phyloP scores from a whole-genome alignment of 1,139 yeast genomes.

The Hemisphaericaspora xylanilytica region DNA sequence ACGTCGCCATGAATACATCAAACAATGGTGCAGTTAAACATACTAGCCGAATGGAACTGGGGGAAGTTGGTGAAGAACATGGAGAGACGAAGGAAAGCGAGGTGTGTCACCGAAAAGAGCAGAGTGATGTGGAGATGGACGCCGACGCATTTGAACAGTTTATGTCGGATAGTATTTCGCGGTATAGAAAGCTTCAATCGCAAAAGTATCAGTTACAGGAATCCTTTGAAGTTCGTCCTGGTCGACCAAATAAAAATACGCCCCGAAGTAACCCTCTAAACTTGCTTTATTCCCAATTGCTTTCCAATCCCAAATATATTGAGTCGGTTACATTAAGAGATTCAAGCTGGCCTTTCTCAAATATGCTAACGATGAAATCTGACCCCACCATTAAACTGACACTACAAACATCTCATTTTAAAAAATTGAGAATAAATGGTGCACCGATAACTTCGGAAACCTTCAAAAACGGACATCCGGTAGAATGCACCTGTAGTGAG shows the following conservation, averaged over 20 bases:
- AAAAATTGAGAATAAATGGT: conserved; percentile 44
- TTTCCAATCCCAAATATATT: conserved; percentile 14
- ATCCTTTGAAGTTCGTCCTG: conserved; percentile 8
- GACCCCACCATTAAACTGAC: conserved; percentile 40
- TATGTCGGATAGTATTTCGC: conserved; percentile 33
- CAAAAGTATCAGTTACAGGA: conserved; percentile 13
- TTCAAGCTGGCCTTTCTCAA: conserved; percentile 12
- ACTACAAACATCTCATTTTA: conserved; percentile 39
- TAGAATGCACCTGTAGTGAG: conserved; percentile 16
- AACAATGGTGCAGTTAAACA: no score
- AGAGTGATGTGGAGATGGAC: conserved; percentile 19
- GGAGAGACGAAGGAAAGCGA: no score
- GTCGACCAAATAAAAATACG: not conserved
- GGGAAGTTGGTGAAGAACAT: no score
- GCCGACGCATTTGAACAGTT: conserved; percentile 34
- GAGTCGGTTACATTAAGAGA: conserved; percentile 9
- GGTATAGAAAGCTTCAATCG: conserved; percentile 31
- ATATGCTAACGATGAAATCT: conserved; percentile 27
- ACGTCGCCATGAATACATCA: no score
- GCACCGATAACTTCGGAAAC: conserved; percentile 36
- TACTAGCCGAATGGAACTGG: no score
- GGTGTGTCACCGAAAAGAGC: not conserved
- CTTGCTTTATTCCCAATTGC: conserved; percentile 19
- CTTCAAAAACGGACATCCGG: conserved; percentile 14
- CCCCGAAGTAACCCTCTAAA: conserved; percentile 21